Conservation (phyloP, 2,329 filamentous ascomycete genomes). For the Fonsecaea pedrosoi region DNA sequence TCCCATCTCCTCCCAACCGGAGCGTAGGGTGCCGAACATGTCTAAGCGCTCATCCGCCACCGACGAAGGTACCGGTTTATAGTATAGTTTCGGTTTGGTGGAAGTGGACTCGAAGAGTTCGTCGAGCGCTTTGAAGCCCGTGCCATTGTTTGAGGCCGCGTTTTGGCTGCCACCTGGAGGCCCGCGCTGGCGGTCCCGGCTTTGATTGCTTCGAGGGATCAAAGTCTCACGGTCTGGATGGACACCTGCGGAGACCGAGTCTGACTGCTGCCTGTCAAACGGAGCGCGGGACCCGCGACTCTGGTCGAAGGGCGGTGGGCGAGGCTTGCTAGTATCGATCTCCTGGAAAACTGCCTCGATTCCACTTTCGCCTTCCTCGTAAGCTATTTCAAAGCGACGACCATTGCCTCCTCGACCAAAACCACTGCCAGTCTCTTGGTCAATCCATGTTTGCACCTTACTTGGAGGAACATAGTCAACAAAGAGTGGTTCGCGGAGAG, state of each 20-base stretch:
- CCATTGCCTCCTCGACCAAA: constrained; percentile 48
- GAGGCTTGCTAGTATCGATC: constrained; percentile 41
- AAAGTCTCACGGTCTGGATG: constrained; percentile 35
- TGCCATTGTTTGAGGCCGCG: constrained; percentile 30
- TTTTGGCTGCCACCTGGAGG: constrained; percentile 23
- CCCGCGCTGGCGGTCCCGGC: constrained; percentile 22
- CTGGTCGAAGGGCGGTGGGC: constrained; percentile 9
- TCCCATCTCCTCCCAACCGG: constrained; percentile 42
- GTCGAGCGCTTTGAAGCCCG: constrained; percentile 64
- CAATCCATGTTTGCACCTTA: constrained; percentile 75
- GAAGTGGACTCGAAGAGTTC: constrained; percentile 66
- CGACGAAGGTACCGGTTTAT: constrained; percentile 68
- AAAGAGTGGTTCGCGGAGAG: constrained; percentile 80
- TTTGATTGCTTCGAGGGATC: constrained; percentile 16
- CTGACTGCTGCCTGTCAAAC: constrained; percentile 21
- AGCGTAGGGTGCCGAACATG: constrained; percentile 57
- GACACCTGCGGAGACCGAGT: constrained; percentile 19
- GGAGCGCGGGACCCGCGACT: constrained; percentile 22
- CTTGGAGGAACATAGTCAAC: constrained; percentile 88
- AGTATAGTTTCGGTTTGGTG: constrained; percentile 70
- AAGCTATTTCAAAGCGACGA: constrained; percentile 74
- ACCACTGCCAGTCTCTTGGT: constrained; percentile 63
- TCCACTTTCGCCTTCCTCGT: constrained; percentile 65
- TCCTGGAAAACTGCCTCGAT: constrained; percentile 66
- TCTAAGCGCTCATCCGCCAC: constrained; percentile 71